Percentiles rank a stretch among this genome's conserved stretches.
Conservation (phyloP, 257 asterid species). For the Solanum tarijense region DNA sequence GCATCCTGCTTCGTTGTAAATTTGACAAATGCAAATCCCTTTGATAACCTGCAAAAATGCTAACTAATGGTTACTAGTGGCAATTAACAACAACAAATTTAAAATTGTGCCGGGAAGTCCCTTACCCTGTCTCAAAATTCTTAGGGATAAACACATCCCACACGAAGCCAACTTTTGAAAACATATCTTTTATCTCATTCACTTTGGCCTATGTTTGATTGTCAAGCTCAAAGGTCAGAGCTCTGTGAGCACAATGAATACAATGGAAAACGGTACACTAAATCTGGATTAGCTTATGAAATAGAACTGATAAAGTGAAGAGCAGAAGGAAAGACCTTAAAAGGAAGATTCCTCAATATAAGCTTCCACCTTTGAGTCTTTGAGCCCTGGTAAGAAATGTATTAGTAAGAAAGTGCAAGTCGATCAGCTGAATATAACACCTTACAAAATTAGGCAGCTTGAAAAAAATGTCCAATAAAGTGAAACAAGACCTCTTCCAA, state of each 20-base stretch:
- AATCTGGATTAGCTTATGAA: neutral
- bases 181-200: constrained; percentile 66
- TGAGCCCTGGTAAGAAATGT: constrained; percentile 62
- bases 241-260: neutral
- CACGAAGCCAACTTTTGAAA: constrained; percentile 64
- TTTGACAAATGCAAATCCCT: constrained; percentile 92
- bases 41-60: constrained; percentile 46
- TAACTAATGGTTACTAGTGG: constrained; percentile 2
- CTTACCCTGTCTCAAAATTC: constrained; percentile 71
- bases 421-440: neutral
- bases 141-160: constrained; percentile 93
- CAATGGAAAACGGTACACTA: neutral
- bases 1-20: constrained; percentile 85
- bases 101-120: neutral
- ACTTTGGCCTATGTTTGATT: constrained; percentile 53
- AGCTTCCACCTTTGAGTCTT: constrained; percentile 92
- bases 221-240: constrained; percentile 1
- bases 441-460: neutral
- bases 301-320: neutral
- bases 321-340: constrained; percentile 47
- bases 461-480: neutral
- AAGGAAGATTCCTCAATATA: constrained; percentile 88
- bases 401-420: neutral
- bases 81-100: neutral
- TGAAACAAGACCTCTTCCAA: neutral